These are phyloP conservation scores for Chimonanthus praecox DNA, from an alignment of 164 flowering plant genomes.

Conservation along the genomic window DNA sequence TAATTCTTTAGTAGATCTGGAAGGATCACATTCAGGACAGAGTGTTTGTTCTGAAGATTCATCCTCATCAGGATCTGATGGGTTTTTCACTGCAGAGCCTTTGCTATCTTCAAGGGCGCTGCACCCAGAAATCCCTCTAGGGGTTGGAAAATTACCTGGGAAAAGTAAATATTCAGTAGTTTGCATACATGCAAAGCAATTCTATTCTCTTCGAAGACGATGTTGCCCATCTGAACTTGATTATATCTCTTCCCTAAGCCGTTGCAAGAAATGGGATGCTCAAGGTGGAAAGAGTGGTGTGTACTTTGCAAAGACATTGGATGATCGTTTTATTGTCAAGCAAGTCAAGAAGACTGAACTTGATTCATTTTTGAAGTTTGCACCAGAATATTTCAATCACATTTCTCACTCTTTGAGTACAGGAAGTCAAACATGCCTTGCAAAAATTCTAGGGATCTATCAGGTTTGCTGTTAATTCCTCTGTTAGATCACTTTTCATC, in stretches of 20 bases:
- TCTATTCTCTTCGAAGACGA: constrained; percentile 54
- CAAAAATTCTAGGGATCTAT: constrained; percentile 88
- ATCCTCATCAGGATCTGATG: constrained; percentile 52
- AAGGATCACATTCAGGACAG: constrained; percentile 17
- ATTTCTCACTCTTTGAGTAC: constrained; percentile 56
- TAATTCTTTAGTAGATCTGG: constrained; percentile 46
- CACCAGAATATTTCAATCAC: constrained; percentile 67
- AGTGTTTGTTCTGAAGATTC: constrained; percentile 31
- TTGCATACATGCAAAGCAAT: constrained; percentile 54
- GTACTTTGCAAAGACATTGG: constrained; percentile 86
- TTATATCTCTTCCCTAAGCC: constrained; percentile 84
- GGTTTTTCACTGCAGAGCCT: constrained; percentile 40
- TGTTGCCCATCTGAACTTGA: constrained; percentile 78
- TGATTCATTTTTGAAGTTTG: constrained; percentile 83
- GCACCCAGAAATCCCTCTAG: constrained; percentile 58
- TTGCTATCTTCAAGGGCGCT: constrained; percentile 4
- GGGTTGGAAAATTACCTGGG: constrained; percentile 39
- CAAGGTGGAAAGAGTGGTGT: constrained; percentile 97
- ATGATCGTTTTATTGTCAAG: constrained; percentile 85
- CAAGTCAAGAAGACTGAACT: constrained; percentile 83
- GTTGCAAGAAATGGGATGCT: constrained; percentile 88
- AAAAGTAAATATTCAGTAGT: constrained; percentile 73
- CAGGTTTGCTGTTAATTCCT: constrained; percentile 47
- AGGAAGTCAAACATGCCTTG: constrained; percentile 85
- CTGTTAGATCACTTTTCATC: background rate